Evolutionary conservation across 495 filamentous ascomycete genomes (phyloP), one percentile per base, ranked within the genome.

Genomic region (Penicillium diatomitis): DNA sequence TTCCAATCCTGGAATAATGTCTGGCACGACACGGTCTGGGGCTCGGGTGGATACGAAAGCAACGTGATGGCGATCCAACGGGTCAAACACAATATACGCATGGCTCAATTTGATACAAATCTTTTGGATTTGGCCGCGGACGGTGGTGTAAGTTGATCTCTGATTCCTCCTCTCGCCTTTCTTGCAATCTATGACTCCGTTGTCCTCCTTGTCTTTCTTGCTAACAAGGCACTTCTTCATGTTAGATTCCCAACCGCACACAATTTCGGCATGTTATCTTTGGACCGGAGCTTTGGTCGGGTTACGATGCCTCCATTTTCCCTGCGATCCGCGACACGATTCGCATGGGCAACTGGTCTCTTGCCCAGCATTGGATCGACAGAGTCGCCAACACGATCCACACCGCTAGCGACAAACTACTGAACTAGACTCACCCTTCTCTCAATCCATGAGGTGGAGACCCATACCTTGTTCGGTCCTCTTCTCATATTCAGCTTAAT

Each of bases 241-340:
- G 38, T 9, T 51, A 92, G 86, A 73, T 95, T 30, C 90, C 88
- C 32, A 87, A 87, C 59, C 81, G 92, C 51, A 86, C 86, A 28
- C 94, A 96, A 70, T 98, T 88, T 74, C 95, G 92, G 63, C 94
- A 98, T 69, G 79, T 95, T 57, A 54, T 98, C 44, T 92, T 88
- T 57, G 90, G 83, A 0, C 92, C 92, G 9, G 79, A 88, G 60
- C 67, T 79, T 5, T 90, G 88, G 86, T 82, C 81, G 41, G 82
- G 82, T 44, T 81, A 86, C 62, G 82, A 88, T 43, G 77, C 81
- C 40, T 78, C 83, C 0, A 84, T 81, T 52, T 97, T 97, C 69
- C 92, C 92, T 6, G 82, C 79, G 10, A 83, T 97, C 52, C 77
- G 88, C 37, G 92, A 97, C 64, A 82, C 85, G 27, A 71, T 96